Evolutionary conservation across 2,329 filamentous ascomycete species (phyloP).

Genomic region (Cladosporium oxysporum): DNA sequence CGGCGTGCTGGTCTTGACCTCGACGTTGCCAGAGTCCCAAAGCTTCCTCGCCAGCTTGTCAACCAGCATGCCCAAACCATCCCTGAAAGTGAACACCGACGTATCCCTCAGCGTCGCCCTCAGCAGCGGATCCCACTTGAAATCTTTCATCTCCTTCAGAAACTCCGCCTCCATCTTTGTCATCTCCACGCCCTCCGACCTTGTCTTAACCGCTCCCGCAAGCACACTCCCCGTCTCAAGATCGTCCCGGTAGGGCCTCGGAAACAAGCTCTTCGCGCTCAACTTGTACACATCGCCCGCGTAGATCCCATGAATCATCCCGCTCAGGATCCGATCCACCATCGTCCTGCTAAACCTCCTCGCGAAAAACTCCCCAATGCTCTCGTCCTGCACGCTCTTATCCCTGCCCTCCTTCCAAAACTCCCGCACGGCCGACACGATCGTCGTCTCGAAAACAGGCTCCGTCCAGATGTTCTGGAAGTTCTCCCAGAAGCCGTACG

Average conservation of each 20-base stretch:
- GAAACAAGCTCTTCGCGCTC: slow-evolving; percentile 67
- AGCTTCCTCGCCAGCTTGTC: slow-evolving; percentile 40
- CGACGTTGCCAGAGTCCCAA: slow-evolving; percentile 41
- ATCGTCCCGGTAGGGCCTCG: slow-evolving; percentile 54
- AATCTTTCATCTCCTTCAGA: slow-evolving; percentile 35
- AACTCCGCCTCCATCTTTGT: slow-evolving; percentile 38
- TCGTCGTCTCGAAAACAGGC: slow-evolving; percentile 56
- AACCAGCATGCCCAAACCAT: slow-evolving; percentile 45
- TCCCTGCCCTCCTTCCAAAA: slow-evolving; percentile 31
- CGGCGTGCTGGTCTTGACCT: slow-evolving; percentile 41
- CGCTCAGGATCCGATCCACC: slow-evolving; percentile 74
- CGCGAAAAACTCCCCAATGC: slow-evolving; percentile 66
- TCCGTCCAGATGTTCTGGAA: slow-evolving; percentile 44
- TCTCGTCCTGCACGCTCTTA: slow-evolving; percentile 61
- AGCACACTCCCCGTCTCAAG: slow-evolving; percentile 43
- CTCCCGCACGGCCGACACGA: slow-evolving; percentile 42
- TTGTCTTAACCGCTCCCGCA: slow-evolving; percentile 32
- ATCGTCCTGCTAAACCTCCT: slow-evolving; percentile 57
- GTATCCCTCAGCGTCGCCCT: slow-evolving; percentile 35
- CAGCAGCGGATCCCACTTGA: slow-evolving; percentile 39
- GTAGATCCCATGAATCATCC: slow-evolving; percentile 81
- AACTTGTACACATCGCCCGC: slow-evolving; percentile 83
- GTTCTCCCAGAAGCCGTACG: slow-evolving; percentile 36
- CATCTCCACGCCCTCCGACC: slow-evolving; percentile 38
- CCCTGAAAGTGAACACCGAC: slow-evolving; percentile 47